These are phyloP conservation scores for Hymenoscyphus fraxineus DNA, from an alignment of 2,329 filamentous ascomycete species.

Conservation along the genomic window DNA sequence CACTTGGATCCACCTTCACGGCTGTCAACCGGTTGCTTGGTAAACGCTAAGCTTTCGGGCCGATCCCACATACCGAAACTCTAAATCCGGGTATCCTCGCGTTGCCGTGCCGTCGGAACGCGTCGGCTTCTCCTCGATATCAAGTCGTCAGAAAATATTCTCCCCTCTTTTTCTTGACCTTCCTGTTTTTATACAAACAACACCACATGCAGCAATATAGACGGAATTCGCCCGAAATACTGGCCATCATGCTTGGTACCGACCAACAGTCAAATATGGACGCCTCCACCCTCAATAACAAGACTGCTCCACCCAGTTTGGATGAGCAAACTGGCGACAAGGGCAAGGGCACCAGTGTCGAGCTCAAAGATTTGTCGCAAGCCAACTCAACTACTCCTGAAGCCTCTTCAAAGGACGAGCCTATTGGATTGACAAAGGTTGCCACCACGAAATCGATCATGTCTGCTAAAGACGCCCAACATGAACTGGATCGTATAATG, in stretches of 20 bases:
- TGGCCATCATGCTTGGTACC: neutral
- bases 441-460: too few species aligned
- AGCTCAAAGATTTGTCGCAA: neutral
- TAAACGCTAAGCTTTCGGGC: too few species aligned
- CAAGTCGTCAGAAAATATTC: too few species aligned
- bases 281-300: constrained; percentile 4
- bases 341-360: constrained; percentile 9
- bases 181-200: neutral
- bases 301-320: constrained; percentile 17
- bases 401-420: constrained; percentile 6
- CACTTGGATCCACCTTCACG: too few species aligned
- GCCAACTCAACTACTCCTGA: constrained; percentile 17
- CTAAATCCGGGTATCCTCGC: too few species aligned
- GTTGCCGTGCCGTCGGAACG: too few species aligned
- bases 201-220: neutral
- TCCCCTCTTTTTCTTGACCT: neutral
- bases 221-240: neutral
- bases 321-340: constrained; percentile 18
- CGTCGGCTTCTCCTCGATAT: too few species aligned
- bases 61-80: too few species aligned
- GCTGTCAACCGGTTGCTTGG: too few species aligned
- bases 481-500: constrained; percentile 26
- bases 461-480: constrained; percentile 17
- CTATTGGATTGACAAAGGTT: too few species aligned
- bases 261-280: neutral